A percentile compares a stretch with the other conserved stretches of the same genome.
Evolutionary conservation across 768 basidiomycete genomes (phyloP).

Genomic region (Gyrodon lividus): DNA sequence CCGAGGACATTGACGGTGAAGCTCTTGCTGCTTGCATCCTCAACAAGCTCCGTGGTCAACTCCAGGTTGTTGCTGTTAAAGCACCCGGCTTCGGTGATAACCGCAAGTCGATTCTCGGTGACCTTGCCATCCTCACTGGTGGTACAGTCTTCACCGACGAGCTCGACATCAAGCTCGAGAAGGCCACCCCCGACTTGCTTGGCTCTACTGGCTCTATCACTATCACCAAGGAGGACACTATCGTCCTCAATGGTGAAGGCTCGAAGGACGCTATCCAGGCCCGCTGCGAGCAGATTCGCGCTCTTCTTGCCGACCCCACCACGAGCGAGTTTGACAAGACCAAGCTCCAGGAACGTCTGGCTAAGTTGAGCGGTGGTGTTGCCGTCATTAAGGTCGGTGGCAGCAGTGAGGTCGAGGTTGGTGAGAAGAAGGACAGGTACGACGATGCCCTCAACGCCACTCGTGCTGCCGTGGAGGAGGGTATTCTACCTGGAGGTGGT

Average conservation of each 20-base stretch:
- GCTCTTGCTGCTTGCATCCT: slow-evolving; percentile 96
- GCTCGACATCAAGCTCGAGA: slow-evolving; percentile 96
- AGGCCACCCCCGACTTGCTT: slow-evolving; percentile 82
- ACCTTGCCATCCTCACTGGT: slow-evolving; percentile 95
- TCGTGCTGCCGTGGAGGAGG: slow-evolving; percentile 96
- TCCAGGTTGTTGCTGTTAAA: slow-evolving; percentile 92
- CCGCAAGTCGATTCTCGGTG: slow-evolving; percentile 96
- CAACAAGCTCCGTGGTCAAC: slow-evolving; percentile 98
- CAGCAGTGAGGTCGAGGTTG: slow-evolving; percentile 89
- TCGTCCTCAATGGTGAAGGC: slow-evolving; percentile 92
- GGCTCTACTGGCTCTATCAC: slow-evolving; percentile 90
- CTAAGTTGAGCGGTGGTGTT: slow-evolving; percentile 94
- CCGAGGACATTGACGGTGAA: slow-evolving; percentile 97
- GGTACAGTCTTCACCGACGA: slow-evolving; percentile 97
- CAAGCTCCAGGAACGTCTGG: slow-evolving; percentile 95
- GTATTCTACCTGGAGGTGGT: slow-evolving; percentile 96
- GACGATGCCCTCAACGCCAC: slow-evolving; percentile 98
- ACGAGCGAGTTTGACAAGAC: slow-evolving; percentile 93
- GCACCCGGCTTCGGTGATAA: slow-evolving; percentile 99
- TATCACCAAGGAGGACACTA: slow-evolving; percentile 97
- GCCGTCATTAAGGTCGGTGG: slow-evolving; percentile 99
- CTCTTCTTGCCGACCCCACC: slow-evolving; percentile 73
- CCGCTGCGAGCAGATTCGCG: slow-evolving; percentile 94
- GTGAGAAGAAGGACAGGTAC: slow-evolving; percentile 99
- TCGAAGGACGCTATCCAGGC: slow-evolving; percentile 86